Conservation (phyloP, 108 stramenopile genomes). For the Skeletonema menzelii region DNA sequence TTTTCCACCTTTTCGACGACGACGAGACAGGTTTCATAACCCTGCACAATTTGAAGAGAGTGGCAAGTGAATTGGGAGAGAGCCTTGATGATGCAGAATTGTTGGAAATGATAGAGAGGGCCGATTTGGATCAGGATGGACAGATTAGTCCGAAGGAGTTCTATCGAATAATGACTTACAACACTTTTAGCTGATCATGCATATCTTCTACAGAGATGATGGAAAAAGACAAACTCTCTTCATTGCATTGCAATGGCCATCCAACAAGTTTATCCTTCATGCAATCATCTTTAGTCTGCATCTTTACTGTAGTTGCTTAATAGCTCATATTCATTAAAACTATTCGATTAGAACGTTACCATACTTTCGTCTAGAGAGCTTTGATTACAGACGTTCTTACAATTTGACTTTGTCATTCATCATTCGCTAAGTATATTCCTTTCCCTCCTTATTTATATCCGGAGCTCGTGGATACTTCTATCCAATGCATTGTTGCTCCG, state of each 20-base stretch:
- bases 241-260: no score
- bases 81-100: slow-evolving; percentile 96
- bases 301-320: no score
- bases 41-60: slow-evolving; percentile 91
- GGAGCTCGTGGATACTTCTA: no score
- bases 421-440: no score
- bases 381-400: no score
- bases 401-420: no score
- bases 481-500: no score
- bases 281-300: not conserved
- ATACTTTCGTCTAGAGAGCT: no score
- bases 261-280: not conserved
- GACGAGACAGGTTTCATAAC: slow-evolving; percentile 95
- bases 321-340: no score
- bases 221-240: not conserved
- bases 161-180: slow-evolving; percentile 89
- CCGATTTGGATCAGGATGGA: slow-evolving; percentile 83
- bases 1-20: slow-evolving; percentile 98
- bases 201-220: no score
- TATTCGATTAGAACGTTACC: no score
- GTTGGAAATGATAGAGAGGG: slow-evolving; percentile 98
- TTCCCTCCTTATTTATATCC: no score
- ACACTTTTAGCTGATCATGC: slow-evolving; percentile 48
- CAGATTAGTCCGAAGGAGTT: slow-evolving; percentile 91
- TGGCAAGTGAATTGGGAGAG: slow-evolving; percentile 97